Evolutionary conservation across 23 red algal species (phyloP), one percentile per base, ranked within the genome.

Genomic region (Chondrus crispus): DNA sequence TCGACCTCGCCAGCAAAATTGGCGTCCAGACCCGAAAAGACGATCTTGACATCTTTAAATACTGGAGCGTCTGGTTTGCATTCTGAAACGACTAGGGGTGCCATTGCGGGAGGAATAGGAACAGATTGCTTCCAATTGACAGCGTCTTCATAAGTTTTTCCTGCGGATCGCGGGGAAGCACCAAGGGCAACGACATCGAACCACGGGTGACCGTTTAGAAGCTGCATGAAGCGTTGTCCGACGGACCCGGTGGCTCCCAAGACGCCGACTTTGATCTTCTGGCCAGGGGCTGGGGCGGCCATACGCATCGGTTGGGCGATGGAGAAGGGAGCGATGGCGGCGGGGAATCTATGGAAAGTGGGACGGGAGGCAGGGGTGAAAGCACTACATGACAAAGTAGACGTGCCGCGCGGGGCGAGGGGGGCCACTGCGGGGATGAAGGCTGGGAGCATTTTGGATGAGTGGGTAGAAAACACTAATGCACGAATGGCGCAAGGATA

Each of bases 131-230:
- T 98, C 96, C 96, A 98, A 9, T 71, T 80, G 32, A 90, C 90
- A 45, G 88, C 93, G 28, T 98, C 88, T 0, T 30, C 51, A 70
- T 98, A 98, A 71, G 53, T 37, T 78, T 95, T 93, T 35, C 96
- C 96, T 5, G 96, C 96, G 16, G 93, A 95, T 35, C 96, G 89
- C 26, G 89, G 48, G 14, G 96, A 98, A 26, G 96, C 96, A 22
- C 93, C 96, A 14, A 98, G 87, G 8, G 93, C 96, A n/a, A 91
- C 93, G n/a, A 98, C 96, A 18, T 94, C 52, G 69, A 98, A 98
- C 96, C 96, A 98, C 22, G 93, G 96, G 48, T 98, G 96, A 54
- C 85, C 87, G 73, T 95, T 93, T 2, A 98, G 88, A n/a, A 98
- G 93, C 68, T 89, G 81, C 57, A 98, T 87, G 68, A 98, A 98